A percentile compares a stretch with the other conserved stretches of the same genome.
These are phyloP conservation scores for Cyberlindnera nakhonratchasimensis DNA, from an alignment of 805 yeast species.

Conservation along the genomic window DNA sequence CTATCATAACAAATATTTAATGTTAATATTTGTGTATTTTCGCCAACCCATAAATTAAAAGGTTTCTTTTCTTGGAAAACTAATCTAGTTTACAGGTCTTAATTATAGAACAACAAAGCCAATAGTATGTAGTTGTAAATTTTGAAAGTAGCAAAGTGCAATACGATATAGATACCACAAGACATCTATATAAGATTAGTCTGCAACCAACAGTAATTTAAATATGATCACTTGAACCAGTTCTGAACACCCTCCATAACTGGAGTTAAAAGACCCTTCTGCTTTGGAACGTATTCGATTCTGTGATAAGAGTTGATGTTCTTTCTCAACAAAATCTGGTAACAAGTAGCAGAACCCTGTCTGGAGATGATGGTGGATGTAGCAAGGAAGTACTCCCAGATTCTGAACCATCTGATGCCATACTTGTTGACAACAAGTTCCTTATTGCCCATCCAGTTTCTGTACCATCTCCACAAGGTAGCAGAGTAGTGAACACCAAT, in stretches of 20 bases:
- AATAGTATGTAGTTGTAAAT: too few relatives aligned
- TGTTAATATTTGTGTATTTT: too few relatives aligned
- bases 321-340: slow-evolving; percentile 87
- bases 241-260: slow-evolving; percentile 45
- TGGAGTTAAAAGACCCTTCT: slow-evolving; percentile 67
- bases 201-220: not conserved
- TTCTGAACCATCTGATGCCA: slow-evolving; percentile 87
- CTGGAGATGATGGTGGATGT: slow-evolving; percentile 80
- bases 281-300: slow-evolving; percentile 73
- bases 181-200: not conserved
- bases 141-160: too few relatives aligned
- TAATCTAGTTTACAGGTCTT: too few relatives aligned
- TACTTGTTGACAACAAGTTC: slow-evolving; percentile 74
- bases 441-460: slow-evolving; percentile 87
- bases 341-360: slow-evolving; percentile 92
- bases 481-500: slow-evolving; percentile 92
- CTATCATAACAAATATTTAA: not conserved
- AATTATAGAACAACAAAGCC: not conserved
- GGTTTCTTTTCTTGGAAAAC: too few relatives aligned
- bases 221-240: slow-evolving; percentile 48
- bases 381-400: slow-evolving; percentile 90
- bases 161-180: too few relatives aligned
- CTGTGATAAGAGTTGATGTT: slow-evolving; percentile 82
- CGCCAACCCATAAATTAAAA: too few relatives aligned
- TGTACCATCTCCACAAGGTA: slow-evolving; percentile 90